Evolutionary conservation across 2,329 filamentous ascomycete species (phyloP), one percentile per base, ranked within the genome.

Genomic region (Fusarium stilboides): DNA sequence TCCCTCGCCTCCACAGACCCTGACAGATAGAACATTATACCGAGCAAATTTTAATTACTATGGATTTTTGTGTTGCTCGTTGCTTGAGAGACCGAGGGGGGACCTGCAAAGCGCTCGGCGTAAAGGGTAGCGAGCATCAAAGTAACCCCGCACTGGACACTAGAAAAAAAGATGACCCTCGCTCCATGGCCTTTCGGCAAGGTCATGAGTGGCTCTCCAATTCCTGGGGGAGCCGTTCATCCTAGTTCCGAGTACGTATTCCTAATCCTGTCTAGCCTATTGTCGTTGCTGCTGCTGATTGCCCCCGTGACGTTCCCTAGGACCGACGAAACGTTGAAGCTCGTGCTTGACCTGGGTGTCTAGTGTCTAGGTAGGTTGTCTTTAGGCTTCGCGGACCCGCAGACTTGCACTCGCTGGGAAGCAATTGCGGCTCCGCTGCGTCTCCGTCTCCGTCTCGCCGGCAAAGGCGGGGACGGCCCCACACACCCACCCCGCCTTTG

Each of bases 391-490:
- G 72, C 73, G 73, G 73, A 75, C 73, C 73, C 73, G 73, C 73
- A 75, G 60, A 49, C 46, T 62, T 57, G 62, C 31, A 31, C 28
- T 13, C 58, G 54, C 42, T 55, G 58, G 37, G 46, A 56, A 54
- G 24, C 50, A 55, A 72, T 74, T 74, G 73, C 73, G 73, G 73
- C 73, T 75, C 73, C 73, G 73, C 73, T 72, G 72, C 73, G 69
- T 66, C 67, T 75, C 71, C 68, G 65, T 68, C 68, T 62, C 59
- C 72, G 63, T 69, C 71, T 60, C 58, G 69, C 70, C 69, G 72
- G 69, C 49, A 53, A 70, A 42, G 54, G 68, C 57, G 70, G 69
- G 51, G 71, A 52, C 54, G 59, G 53, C 68, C 52, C 70, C 65
- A 69, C 58, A 39, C 57, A 46, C 50, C 24, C 45, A 59, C 59